Evolutionary conservation across 176 grass and related monocot genomes (phyloP), one percentile per base, ranked within the genome.

Genomic region (Carex myosuroides): DNA sequence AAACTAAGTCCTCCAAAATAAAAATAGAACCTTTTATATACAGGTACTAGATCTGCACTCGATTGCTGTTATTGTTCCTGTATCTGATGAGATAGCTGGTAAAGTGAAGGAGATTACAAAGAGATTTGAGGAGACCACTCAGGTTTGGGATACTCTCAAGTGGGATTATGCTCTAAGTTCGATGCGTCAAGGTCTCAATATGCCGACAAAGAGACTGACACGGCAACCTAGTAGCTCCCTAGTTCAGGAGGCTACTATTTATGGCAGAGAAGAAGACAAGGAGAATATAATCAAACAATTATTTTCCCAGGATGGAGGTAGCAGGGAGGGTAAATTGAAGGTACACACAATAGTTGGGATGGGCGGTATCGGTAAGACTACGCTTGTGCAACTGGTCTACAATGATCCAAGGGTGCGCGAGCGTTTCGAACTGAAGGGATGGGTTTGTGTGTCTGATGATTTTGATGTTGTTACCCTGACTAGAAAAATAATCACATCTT

Each of bases 371-470:
- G 81, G 81, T 29, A 84, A 84, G 46, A 84, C 82, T n/a, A 74
- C 82, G 11, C 66, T 84, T 74, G 82, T 48, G 0, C 64, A 74
- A 50, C 24, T 71, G 41, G 46, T 73, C 4, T 84, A 84, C 26
- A 84, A 84, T 58, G 82, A 84, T 84, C 0, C 0, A 2, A 60
- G 68, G 10, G 22, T 84, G 18, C 21, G 33, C 6, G 80, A 82
- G 3, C 41, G 32, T 82, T 82, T 82, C n/a, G 37, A 66, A 29
- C 26, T 82, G 48, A 70, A 60, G 48, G 82, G 60, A 6, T 71
- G 82, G 66, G 55, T 84, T 60, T 84, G 64, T 60, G 66, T 84
- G 42, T 84, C 82, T 8, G 82, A 84, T 41, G 65, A 84, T 74
- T 84, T 84, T 74, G 62, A 67, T 84, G 66, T 84, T 14, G 29